A percentile compares a stretch with the other conserved stretches of the same genome.
phyloP scores from a whole-genome alignment of 2,329 filamentous ascomycete genomes.

The Apiospora kogelbergensis region DNA sequence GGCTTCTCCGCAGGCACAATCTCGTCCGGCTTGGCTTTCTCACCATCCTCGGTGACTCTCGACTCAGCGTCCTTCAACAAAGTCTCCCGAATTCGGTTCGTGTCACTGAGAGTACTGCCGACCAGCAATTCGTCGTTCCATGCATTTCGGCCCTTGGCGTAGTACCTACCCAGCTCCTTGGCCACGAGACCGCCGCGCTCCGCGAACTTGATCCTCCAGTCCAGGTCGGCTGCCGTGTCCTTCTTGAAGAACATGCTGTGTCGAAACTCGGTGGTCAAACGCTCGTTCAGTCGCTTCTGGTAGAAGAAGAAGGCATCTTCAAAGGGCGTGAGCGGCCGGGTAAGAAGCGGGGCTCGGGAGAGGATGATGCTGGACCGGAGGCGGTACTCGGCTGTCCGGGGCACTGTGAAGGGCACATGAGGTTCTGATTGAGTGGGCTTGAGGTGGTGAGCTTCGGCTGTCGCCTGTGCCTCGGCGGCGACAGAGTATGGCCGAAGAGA shows the following conservation, averaged over 20 bases:
- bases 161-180: constrained; percentile 83
- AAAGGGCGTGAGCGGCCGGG: constrained; percentile 79
- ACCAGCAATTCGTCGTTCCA: constrained; percentile 93
- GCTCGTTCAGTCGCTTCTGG: constrained; percentile 94
- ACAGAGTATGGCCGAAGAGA: constrained; percentile 34
- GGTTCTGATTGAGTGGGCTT: constrained; percentile 33
- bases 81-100: constrained; percentile 64
- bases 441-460: constrained; percentile 36
- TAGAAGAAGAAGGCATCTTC: constrained; percentile 96
- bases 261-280: constrained; percentile 82
- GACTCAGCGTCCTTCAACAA: constrained; percentile 75
- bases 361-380: constrained; percentile 73
- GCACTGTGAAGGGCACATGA: constrained; percentile 28
- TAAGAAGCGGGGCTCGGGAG: constrained; percentile 84
- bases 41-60: constrained; percentile 59
- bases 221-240: constrained; percentile 77
- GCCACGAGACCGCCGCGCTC: constrained; percentile 73
- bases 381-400: constrained; percentile 39
- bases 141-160: constrained; percentile 64
- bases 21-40: constrained; percentile 57
- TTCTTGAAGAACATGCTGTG: constrained; percentile 94
- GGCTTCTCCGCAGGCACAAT: constrained; percentile 71
- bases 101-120: constrained; percentile 66
- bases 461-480: constrained; percentile 32
- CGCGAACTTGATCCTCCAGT: constrained; percentile 85